A percentile compares a stretch with the other conserved stretches of the same genome.
Conservation (phyloP, 208 protist species). For the Trypanosomatidae sp. region DNA sequence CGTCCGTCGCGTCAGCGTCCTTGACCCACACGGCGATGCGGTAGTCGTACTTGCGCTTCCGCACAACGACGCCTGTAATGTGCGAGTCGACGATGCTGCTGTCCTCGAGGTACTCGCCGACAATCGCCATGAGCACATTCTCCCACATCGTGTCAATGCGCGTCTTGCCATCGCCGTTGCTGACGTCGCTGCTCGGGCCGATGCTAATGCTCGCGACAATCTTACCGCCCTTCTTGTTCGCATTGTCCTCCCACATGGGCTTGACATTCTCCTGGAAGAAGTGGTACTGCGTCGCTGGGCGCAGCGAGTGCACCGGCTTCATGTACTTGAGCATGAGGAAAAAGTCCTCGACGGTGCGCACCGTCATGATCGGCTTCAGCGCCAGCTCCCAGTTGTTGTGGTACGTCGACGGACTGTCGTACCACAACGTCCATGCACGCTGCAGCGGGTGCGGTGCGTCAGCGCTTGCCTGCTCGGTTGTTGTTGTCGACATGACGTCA, state of each 20-base stretch:
- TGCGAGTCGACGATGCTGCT: constrained; percentile 14
- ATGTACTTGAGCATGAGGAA: constrained; percentile 73
- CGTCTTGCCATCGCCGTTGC: constrained; percentile 10
- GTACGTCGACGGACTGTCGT: constrained; percentile 74
- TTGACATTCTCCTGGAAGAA: constrained; percentile 86
- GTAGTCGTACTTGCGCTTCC: constrained; percentile 71
- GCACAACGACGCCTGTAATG: constrained; percentile 52
- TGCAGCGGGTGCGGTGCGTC: constrained; percentile 27
- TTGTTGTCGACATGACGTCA: no score
- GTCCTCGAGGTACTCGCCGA: constrained; percentile 69
- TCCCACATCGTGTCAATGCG: constrained; percentile 65
- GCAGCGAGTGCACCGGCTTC: constrained; percentile 71
- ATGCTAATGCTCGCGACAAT: constrained; percentile 25
- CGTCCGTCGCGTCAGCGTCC: constrained; percentile 24
- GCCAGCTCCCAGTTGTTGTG: constrained; percentile 70
- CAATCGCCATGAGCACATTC: constrained; percentile 61
- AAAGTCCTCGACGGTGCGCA: constrained; percentile 80
- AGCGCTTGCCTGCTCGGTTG: background rate
- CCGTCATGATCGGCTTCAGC: constrained; percentile 60
- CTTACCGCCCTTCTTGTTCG: constrained; percentile 77
- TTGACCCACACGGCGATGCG: constrained; percentile 63
- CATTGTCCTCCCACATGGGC: constrained; percentile 86
- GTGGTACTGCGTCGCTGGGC: constrained; percentile 77
- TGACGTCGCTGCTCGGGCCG: constrained; percentile 2
- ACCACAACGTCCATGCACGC: constrained; percentile 71